These are phyloP conservation scores for Sporothrix mexicana DNA, from an alignment of 2,329 filamentous ascomycete genomes.

Conservation along the genomic window DNA sequence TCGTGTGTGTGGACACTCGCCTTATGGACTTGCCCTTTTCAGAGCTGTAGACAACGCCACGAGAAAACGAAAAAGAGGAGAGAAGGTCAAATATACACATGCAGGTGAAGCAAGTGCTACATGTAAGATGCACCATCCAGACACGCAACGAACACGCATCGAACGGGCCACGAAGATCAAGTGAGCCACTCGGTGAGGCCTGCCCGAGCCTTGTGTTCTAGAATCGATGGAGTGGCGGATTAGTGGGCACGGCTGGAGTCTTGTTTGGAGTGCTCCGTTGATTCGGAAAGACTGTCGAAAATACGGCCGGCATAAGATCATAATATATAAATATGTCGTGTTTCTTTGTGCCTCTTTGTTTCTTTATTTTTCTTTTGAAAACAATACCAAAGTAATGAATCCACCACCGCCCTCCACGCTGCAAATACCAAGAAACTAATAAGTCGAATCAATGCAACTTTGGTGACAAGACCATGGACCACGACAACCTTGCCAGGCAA, in stretches of 20 bases:
- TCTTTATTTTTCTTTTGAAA: background rate
- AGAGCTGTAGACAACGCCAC: background rate
- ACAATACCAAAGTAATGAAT: no score
- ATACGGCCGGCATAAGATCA: background rate
- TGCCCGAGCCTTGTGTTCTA: no score
- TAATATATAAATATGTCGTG: background rate
- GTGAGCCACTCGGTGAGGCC: background rate
- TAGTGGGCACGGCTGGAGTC: background rate
- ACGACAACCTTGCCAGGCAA: background rate
- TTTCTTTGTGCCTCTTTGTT: background rate
- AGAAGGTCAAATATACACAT: background rate
- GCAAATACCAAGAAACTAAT: no score
- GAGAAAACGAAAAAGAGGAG: background rate
- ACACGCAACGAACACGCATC: slow-evolving; percentile 1
- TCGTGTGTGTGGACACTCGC: background rate
- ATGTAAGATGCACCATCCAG: background rate
- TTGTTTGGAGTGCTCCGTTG: background rate
- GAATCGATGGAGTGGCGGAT: background rate
- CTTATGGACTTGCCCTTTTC: background rate
- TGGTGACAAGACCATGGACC: background rate
- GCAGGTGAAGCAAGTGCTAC: background rate
- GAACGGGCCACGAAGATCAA: background rate
- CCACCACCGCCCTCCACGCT: background rate
- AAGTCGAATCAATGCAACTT: no score
- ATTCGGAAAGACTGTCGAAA: background rate